Evolutionary conservation across 1,284 basidiomycete genomes (phyloP).

Genomic region (Entoloma clypeatum): DNA sequence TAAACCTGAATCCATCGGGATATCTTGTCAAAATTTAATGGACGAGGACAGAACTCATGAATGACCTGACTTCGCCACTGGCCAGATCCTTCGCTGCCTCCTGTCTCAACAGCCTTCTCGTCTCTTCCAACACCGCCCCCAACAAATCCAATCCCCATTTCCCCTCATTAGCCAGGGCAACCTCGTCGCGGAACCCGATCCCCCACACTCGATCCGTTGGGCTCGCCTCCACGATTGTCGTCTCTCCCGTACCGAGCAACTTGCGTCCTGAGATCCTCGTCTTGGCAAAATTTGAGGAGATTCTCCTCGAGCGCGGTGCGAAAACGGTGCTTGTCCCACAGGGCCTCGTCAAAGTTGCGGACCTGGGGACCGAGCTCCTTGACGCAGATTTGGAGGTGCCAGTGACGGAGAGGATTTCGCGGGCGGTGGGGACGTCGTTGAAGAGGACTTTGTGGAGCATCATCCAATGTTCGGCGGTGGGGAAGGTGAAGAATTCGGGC

Average conservation of each 20-base stretch:
- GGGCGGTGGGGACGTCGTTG: conserved; percentile 1
- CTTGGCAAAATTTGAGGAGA: conserved; percentile 10
- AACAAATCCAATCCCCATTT: conserved; percentile 9
- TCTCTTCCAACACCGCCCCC: conserved; percentile 5
- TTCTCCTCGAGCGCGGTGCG: conserved; percentile 7
- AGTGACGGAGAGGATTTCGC: neutral
- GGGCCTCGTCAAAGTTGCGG: conserved; percentile 1
- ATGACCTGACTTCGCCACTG: too few relatives aligned
- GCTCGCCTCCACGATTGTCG: conserved; percentile 8
- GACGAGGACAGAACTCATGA: too few relatives aligned
- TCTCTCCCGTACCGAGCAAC: conserved; percentile 4
- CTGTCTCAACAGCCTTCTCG: too few relatives aligned
- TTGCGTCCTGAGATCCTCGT: conserved; percentile 4
- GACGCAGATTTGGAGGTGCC: neutral
- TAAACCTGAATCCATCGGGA: too few relatives aligned
- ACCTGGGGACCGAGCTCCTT: conserved; percentile 6
- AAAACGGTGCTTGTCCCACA: conserved; percentile 1
- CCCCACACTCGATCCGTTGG: conserved; percentile 9
- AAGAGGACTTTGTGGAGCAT: conserved; percentile 12
- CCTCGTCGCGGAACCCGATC: conserved; percentile 3
- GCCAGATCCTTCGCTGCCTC: too few relatives aligned
- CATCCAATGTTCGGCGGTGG: conserved; percentile 10
- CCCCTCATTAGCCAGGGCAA: neutral
- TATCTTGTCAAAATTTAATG: too few relatives aligned
- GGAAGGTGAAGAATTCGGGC: too few relatives aligned